A percentile compares a stretch with the other conserved stretches of the same genome.
Conservation (phyloP, 1,139 yeast species). For the Suhomyces kunorum region DNA sequence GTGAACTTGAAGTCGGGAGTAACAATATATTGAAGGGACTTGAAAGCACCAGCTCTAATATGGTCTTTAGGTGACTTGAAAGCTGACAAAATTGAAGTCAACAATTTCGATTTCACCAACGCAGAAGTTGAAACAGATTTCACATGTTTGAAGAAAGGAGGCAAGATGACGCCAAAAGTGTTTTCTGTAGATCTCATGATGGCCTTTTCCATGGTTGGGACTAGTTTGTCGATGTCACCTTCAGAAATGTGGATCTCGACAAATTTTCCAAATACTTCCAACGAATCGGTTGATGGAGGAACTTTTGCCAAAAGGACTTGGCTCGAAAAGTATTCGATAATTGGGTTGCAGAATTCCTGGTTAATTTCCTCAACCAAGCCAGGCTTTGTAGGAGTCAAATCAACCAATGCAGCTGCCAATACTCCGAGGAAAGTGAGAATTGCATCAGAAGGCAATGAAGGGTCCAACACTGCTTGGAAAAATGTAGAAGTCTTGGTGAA, state of each 20-base stretch:
- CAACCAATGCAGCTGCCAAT: slow-evolving; percentile 38
- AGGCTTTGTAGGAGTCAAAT: slow-evolving; percentile 45
- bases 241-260: slow-evolving; percentile 42
- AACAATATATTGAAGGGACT: slow-evolving; percentile 32
- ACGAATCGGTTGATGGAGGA: slow-evolving; percentile 30
- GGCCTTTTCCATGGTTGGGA: slow-evolving; percentile 74
- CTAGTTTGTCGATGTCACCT: slow-evolving; percentile 39
- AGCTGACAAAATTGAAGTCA: slow-evolving; percentile 60
- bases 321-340: slow-evolving; percentile 29
- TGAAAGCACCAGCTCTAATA: slow-evolving; percentile 56
- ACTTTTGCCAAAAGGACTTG: slow-evolving; percentile 49
- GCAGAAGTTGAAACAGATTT: slow-evolving; percentile 17
- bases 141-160: slow-evolving; percentile 47
- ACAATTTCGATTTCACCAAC: slow-evolving; percentile 51
- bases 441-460: slow-evolving; percentile 11
- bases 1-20: not conserved
- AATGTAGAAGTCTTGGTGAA: slow-evolving; percentile 3
- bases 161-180: slow-evolving; percentile 55
- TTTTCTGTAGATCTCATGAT: slow-evolving; percentile 80
- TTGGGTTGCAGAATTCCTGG: slow-evolving; percentile 12
- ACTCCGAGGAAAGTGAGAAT: slow-evolving; percentile 38
- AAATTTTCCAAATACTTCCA: slow-evolving; percentile 39
- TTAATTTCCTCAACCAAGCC: slow-evolving; percentile 30
- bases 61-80: slow-evolving; percentile 71
- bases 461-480: slow-evolving; percentile 11